Conservation (phyloP, 2,329 filamentous ascomycete genomes). For the Dryadomyces quercus-mongolicae region DNA sequence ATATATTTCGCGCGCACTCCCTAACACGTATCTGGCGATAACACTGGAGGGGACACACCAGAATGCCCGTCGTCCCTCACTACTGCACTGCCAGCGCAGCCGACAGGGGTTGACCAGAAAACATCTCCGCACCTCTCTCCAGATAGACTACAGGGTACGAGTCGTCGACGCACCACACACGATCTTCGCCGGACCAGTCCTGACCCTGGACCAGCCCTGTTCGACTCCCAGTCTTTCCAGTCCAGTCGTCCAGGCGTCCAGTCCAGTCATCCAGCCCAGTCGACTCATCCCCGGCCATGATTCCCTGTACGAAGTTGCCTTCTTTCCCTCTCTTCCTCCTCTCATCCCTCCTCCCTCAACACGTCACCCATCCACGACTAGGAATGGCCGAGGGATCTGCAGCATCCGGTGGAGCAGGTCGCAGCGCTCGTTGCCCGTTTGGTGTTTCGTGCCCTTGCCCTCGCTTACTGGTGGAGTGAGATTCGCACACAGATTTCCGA, state of each 20-base stretch:
- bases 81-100: not conserved
- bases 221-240: no score
- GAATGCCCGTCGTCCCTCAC: not conserved
- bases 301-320: not conserved
- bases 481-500: not conserved
- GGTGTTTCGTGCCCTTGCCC: not conserved
- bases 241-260: no score
- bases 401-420: not conserved
- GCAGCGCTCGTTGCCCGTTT: not conserved
- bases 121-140: not conserved
- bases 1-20: constrained; percentile 1
- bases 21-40: not conserved
- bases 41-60: not conserved
- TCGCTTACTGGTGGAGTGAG: not conserved
- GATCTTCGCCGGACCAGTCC: no score
- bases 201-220: no score
- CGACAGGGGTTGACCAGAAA: not conserved
- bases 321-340: no score
- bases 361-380: not conserved
- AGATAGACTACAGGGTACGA: not conserved
- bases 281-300: not conserved
- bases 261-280: no score
- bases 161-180: no score
- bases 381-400: not conserved
- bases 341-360: no score